phyloP scores from a whole-genome alignment of 768 basidiomycete species.

The Antrodiella citrinella region DNA sequence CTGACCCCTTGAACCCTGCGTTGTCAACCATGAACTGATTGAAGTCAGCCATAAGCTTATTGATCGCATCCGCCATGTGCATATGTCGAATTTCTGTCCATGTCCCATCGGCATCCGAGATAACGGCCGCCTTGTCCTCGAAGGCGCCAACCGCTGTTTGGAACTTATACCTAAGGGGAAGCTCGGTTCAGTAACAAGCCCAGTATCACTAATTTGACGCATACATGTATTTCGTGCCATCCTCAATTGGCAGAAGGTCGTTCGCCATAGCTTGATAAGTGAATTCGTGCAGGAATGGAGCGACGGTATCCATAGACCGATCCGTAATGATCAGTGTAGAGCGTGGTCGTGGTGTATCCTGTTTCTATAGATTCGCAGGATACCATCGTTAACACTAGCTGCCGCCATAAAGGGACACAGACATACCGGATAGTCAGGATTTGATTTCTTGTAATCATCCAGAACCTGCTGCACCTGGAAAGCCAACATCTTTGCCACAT shows the following conservation, averaged over 20 bases:
- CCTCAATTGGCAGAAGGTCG: slow-evolving; percentile 83
- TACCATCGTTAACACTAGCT: not conserved
- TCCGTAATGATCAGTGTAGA: slow-evolving; percentile 88
- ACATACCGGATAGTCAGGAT: slow-evolving; percentile 83
- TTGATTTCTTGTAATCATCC: slow-evolving; percentile 80
- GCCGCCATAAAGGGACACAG: not conserved
- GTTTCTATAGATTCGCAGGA: slow-evolving; percentile 34
- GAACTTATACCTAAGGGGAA: slow-evolving; percentile 74
- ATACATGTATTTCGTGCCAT: slow-evolving; percentile 81
- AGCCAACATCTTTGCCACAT: slow-evolving; percentile 75
- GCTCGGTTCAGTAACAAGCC: slow-evolving; percentile 1
- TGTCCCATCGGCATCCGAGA: slow-evolving; percentile 83
- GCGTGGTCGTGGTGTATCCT: slow-evolving; percentile 50
- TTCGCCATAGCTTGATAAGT: slow-evolving; percentile 99
- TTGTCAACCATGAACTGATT: slow-evolving; percentile 91
- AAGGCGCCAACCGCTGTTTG: slow-evolving; percentile 77
- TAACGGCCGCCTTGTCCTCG: slow-evolving; percentile 80
- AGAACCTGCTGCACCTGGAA: slow-evolving; percentile 76
- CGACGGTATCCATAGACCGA: slow-evolving; percentile 88
- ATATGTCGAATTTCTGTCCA: slow-evolving; percentile 93
- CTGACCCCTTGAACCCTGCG: slow-evolving; percentile 87
- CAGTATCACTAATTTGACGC: slow-evolving; percentile 23
- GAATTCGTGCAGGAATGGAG: slow-evolving; percentile 93
- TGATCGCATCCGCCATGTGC: slow-evolving; percentile 98
- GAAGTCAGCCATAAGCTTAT: slow-evolving; percentile 94